These are phyloP conservation scores for Rhizopogon salebrosus DNA, from an alignment of 768 basidiomycete species.

Conservation along the genomic window DNA sequence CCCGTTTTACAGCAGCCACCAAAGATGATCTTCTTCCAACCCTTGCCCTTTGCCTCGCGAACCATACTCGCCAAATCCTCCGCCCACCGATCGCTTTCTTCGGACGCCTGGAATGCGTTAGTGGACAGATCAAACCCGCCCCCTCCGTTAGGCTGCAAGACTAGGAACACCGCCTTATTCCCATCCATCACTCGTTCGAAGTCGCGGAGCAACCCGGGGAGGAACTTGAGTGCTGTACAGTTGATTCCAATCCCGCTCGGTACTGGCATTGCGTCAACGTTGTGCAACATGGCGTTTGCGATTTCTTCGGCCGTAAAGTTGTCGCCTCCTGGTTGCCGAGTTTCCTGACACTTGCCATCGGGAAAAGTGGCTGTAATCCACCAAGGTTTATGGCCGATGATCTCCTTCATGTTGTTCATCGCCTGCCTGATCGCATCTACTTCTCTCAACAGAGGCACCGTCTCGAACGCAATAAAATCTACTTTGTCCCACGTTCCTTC, in stretches of 20 bases:
- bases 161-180: slow-evolving; percentile 40
- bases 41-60: slow-evolving; percentile 10
- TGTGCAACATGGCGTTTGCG: slow-evolving; percentile 34
- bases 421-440: slow-evolving; percentile 60
- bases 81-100: slow-evolving; percentile 29
- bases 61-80: slow-evolving; percentile 22
- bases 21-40: slow-evolving; percentile 49
- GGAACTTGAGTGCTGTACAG: slow-evolving; percentile 49
- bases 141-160: slow-evolving; percentile 72
- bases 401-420: slow-evolving; percentile 1
- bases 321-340: slow-evolving; percentile 18
- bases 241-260: slow-evolving; percentile 70
- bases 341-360: slow-evolving; percentile 41
- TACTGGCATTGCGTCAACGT: slow-evolving; percentile 15
- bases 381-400: slow-evolving; percentile 48
- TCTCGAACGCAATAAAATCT: slow-evolving; percentile 74
- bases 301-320: slow-evolving; percentile 34
- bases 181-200: slow-evolving; percentile 25
- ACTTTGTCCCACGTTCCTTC: slow-evolving; percentile 47
- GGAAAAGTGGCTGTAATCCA: slow-evolving; percentile 72
- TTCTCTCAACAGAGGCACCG: slow-evolving; percentile 64
- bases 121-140: slow-evolving; percentile 45
- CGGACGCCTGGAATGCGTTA: slow-evolving; percentile 35
- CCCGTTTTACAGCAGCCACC: slow-evolving; percentile 70
- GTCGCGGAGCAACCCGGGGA: slow-evolving; percentile 35